Conservation (phyloP, 192 early-diverging fungal genomes). For the Backusella parvicylindrica region DNA sequence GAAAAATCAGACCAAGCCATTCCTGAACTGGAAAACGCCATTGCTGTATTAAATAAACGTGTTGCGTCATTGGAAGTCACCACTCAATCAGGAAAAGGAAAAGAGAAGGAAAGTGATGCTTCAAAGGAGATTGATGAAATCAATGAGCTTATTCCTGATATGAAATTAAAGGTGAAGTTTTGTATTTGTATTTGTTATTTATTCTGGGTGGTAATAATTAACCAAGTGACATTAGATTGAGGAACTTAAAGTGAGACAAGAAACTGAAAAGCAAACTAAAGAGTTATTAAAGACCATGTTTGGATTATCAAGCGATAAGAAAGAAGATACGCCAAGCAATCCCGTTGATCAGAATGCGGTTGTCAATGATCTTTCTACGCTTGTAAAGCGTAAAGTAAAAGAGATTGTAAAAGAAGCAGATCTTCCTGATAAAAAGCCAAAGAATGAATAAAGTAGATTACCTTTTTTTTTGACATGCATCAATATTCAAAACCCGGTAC, state of each 20-base stretch:
- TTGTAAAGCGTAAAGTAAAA: conserved; percentile 45
- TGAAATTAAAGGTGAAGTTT: conserved; percentile 61
- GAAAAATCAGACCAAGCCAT: conserved; percentile 45
- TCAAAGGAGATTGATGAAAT: conserved; percentile 58
- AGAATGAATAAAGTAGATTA: background rate
- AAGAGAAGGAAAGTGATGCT: conserved; percentile 32
- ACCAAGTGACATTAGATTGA: conserved; percentile 33
- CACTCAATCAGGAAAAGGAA: conserved; percentile 41
- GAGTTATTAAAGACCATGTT: background rate
- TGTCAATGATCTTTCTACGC: conserved; percentile 48
- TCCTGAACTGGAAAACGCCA: conserved; percentile 53
- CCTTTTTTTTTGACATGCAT: too few relatives aligned
- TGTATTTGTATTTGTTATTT: too few relatives aligned
- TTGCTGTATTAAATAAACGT: conserved; percentile 49
- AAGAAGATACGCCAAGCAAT: conserved; percentile 16
- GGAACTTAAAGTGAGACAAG: conserved; percentile 33
- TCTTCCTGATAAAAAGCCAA: background rate
- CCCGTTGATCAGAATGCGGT: background rate
- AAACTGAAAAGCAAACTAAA: conserved; percentile 9
- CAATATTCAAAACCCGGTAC: background rate
- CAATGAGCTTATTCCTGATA: conserved; percentile 57
- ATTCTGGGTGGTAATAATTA: too few relatives aligned
- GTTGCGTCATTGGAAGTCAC: conserved; percentile 38
- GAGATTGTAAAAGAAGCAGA: background rate
- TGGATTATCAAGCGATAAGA: conserved; percentile 10